Percentiles rank a stretch among this genome's conserved stretches.
Evolutionary conservation across 371 early-diverging fungal genomes (phyloP).

Genomic region (Mortierella sp.): DNA sequence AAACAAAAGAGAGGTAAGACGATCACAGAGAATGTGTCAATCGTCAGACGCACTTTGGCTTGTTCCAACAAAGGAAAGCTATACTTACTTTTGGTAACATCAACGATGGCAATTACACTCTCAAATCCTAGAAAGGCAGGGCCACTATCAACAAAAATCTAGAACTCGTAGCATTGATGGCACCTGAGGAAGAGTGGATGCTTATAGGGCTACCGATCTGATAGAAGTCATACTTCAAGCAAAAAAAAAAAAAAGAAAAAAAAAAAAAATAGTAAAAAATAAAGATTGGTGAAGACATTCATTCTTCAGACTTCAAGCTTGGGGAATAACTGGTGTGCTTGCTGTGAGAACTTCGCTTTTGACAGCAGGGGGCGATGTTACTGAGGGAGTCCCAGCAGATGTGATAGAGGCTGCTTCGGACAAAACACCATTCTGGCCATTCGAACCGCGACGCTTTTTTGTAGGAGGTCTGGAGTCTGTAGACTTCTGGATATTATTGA

Average conservation of each 20-base stretch:
- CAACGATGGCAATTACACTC: neutral
- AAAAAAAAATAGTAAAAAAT: constrained; percentile 5
- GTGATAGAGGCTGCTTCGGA: constrained; percentile 17
- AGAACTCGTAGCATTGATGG: neutral
- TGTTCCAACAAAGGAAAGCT: neutral
- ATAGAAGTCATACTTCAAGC: too few relatives aligned
- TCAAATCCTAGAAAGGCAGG: neutral
- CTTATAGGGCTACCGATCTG: too few relatives aligned
- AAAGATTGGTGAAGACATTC: neutral
- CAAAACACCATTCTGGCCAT: constrained; percentile 22
- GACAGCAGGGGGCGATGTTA: neutral
- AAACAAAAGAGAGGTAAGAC: neutral
- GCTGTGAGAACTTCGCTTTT: constrained; percentile 17
- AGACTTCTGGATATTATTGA: constrained; percentile 20
- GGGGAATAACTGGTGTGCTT: constrained; percentile 18
- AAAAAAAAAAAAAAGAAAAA: neutral
- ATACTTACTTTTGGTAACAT: constrained; percentile 5
- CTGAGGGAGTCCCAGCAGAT: constrained; percentile 11
- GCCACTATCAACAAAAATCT: constrained; percentile 1
- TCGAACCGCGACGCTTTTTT: constrained; percentile 54
- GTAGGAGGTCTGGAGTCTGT: constrained; percentile 33
- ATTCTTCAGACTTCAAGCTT: constrained; percentile 2
- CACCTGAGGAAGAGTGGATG: neutral
- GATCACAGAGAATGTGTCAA: constrained; percentile 4
- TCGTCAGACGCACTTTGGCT: neutral